These are phyloP conservation scores for Erysimum cheiri DNA, from an alignment of 441 rosid genomes.

Conservation along the genomic window DNA sequence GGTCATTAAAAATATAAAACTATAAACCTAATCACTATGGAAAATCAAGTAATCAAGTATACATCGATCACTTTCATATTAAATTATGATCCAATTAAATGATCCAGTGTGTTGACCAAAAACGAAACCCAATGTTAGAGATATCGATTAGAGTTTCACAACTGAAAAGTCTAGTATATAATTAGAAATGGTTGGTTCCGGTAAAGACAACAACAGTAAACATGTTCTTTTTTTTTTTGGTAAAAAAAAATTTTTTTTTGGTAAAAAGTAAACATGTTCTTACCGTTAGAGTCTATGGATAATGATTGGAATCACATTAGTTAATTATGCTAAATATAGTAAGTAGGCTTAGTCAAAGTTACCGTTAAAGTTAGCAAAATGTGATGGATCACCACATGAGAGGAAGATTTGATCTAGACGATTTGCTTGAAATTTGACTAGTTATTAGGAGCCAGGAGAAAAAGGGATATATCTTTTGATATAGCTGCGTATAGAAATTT, in stretches of 20 bases:
- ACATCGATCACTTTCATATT: not conserved
- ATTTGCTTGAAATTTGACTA: too few relatives aligned
- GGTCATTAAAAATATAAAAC: slow-evolving; percentile 5
- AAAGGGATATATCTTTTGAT: slow-evolving; percentile 22
- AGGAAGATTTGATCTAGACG: not conserved
- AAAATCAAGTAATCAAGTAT: not conserved
- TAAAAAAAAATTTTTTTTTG: too few relatives aligned
- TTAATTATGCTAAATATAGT: not conserved
- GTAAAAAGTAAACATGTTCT: too few relatives aligned
- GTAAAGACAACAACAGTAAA: slow-evolving; percentile 20
- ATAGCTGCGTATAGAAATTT: slow-evolving; percentile 31
- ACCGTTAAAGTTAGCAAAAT: not conserved
- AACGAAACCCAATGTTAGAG: slow-evolving; percentile 1
- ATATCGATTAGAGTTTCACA: not conserved
- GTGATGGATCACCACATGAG: not conserved
- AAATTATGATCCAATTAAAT: slow-evolving; percentile 14
- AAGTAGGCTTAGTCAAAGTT: not conserved
- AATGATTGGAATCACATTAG: not conserved
- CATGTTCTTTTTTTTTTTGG: too few relatives aligned
- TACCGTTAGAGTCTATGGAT: slow-evolving; percentile 23
- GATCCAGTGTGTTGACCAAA: slow-evolving; percentile 7
- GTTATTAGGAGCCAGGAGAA: not conserved
- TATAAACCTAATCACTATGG: slow-evolving; percentile 31
- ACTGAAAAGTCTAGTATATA: not conserved
- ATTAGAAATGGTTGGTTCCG: not conserved